Evolutionary conservation across 441 rosid genomes (phyloP).

Genomic region (Croton laevigatus): DNA sequence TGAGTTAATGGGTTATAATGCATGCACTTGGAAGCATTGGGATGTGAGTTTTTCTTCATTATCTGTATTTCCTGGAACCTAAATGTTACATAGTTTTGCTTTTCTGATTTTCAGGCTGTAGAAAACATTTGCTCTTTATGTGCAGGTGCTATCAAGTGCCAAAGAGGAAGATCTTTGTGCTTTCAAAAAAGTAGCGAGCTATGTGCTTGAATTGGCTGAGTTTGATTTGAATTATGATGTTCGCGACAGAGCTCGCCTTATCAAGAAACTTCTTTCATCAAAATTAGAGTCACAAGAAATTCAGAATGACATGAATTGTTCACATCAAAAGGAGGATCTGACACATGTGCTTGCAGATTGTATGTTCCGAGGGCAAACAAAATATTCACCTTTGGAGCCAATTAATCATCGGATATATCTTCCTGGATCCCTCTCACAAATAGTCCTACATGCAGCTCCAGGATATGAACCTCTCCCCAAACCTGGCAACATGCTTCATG

Average conservation of each 20-base stretch:
- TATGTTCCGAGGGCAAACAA: constrained; percentile 54
- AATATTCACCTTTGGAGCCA: constrained; percentile 39
- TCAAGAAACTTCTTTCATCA: constrained; percentile 55
- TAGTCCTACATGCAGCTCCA: constrained; percentile 98
- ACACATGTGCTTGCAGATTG: constrained; percentile 44
- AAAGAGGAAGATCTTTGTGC: constrained; percentile 50
- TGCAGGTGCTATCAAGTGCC: constrained; percentile 56
- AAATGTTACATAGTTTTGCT: constrained; percentile 9
- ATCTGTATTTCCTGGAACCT: constrained; percentile 2
- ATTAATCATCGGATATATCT: constrained; percentile 69
- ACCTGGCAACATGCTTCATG: constrained; percentile 59
- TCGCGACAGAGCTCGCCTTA: constrained; percentile 87
- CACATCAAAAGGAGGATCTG: constrained; percentile 36
- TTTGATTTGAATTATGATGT: constrained; percentile 83
- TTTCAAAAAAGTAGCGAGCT: constrained; percentile 49
- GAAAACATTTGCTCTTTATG: constrained; percentile 15
- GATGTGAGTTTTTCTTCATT: neutral
- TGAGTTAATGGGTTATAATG: neutral
- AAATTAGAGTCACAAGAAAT: constrained; percentile 37
- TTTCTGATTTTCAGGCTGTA: constrained; percentile 1
- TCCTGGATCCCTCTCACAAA: constrained; percentile 96
- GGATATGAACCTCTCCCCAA: constrained; percentile 98
- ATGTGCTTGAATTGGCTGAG: constrained; percentile 85
- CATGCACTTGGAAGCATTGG: neutral
- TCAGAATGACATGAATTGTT: constrained; percentile 36